These are phyloP conservation scores for Blakeslea trispora DNA, from an alignment of 371 early-diverging fungal species.

Conservation along the genomic window DNA sequence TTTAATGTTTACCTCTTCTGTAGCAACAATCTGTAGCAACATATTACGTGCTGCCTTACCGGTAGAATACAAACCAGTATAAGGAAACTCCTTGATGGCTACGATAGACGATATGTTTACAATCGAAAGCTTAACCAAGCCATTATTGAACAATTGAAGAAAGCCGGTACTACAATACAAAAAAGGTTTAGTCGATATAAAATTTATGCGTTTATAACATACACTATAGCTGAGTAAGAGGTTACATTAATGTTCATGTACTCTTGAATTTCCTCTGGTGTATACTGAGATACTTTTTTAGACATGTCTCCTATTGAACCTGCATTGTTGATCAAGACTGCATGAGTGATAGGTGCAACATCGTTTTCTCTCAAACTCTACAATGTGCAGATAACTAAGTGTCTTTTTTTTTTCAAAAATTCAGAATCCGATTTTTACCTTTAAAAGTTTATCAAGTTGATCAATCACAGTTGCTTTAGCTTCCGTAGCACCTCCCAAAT, in stretches of 20 bases:
- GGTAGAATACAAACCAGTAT: conserved; percentile 85
- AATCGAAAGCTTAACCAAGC: conserved; percentile 37
- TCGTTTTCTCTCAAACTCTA: conserved; percentile 19
- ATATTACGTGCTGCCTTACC: conserved; percentile 91
- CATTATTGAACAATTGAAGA: conserved; percentile 22
- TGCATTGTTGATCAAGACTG: conserved; percentile 78
- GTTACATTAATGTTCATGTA: conserved; percentile 65
- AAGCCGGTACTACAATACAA: conserved; percentile 29
- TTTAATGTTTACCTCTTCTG: conserved; percentile 48
- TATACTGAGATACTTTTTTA: conserved; percentile 59
- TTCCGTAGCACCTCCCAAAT: conserved; percentile 22
- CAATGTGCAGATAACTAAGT: no score
- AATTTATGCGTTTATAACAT: conserved; percentile 14
- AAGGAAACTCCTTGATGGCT: conserved; percentile 75
- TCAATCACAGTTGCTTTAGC: conserved; percentile 22
- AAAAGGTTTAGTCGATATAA: neutral
- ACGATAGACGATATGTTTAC: conserved; percentile 87
- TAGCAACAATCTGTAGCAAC: conserved; percentile 71
- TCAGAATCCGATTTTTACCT: no score
- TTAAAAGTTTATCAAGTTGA: conserved; percentile 11
- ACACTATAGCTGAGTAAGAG: conserved; percentile 54
- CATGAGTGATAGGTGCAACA: conserved; percentile 41
- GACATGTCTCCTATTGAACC: conserved; percentile 79
- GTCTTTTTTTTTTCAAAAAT: neutral
- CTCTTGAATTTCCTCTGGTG: conserved; percentile 48